Conservation (phyloP, 257 asterid genomes). For the Verbascum thapsus region DNA sequence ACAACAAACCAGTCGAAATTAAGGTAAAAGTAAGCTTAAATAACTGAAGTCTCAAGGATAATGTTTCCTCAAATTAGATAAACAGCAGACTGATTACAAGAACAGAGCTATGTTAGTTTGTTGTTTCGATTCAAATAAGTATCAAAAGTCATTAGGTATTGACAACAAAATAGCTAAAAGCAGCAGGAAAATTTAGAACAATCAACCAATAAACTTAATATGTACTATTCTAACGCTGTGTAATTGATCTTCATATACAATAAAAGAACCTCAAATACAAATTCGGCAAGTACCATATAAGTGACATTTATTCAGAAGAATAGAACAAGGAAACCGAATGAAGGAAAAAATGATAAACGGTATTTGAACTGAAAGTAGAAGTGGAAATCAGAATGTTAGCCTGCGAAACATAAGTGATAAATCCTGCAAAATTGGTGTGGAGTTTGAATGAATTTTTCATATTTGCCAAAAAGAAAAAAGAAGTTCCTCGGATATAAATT, state of each 20-base stretch:
- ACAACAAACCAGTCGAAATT: not conserved
- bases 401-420: conserved; percentile 3
- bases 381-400: not conserved
- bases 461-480: conserved; percentile 1
- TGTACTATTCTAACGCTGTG: not conserved
- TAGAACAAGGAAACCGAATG: not conserved
- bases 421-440: not conserved
- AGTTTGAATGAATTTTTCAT: not conserved
- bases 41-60: not conserved
- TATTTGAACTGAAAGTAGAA: not conserved
- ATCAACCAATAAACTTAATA: not conserved
- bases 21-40: too few relatives aligned
- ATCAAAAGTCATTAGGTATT: not conserved
- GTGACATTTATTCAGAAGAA: not conserved
- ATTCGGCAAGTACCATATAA: too few relatives aligned
- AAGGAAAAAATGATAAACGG: not conserved
- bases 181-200: conserved; percentile 5
- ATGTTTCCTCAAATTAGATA: conserved; percentile 7
- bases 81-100: not conserved
- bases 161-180: not conserved
- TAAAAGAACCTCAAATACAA: too few relatives aligned
- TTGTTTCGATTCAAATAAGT: not conserved
- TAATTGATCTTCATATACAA: not conserved
- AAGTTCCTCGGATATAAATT: not conserved
- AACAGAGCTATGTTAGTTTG: not conserved